Evolutionary conservation across 148 eudicot genomes (phyloP), one percentile per base, ranked within the genome.

Genomic region (Rhododendron griersonianum): DNA sequence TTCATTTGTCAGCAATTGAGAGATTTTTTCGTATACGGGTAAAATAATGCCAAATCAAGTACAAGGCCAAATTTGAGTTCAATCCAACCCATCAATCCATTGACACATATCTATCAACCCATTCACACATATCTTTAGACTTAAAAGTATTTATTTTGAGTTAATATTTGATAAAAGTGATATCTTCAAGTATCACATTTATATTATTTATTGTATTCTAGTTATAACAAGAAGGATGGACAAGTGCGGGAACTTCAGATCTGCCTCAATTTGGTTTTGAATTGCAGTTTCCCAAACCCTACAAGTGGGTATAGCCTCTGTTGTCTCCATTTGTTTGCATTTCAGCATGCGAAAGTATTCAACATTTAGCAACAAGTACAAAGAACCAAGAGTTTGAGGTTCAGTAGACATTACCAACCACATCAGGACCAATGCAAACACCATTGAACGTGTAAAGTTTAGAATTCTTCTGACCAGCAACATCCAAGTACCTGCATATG

Each of bases 391-490:
- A 83, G 44, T 57, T 73, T 11, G 35, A 84, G 37, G n/a, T 50
- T 48, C 77, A 50, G 37, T 9, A 77, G 87, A 84, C 84, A 67
- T 80, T 92, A 95, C 99, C 95, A 95, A 90, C 98, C 99, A 97
- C 89, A 95, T 96, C 1, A 95, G 65, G 90, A 97, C 95, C 89
- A 97, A 83, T 39, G 88, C 93, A 86, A 86, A 93, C 91, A 81
- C 99, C 99, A 89, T 97, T 97, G 84, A 81, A 91, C 45, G 93
- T 82, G 84, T 97, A 97, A 18, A 93, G 85, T 78, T 93, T 92
- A 33, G 98, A 95, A 85, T 87, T 91, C 92, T 94, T 97, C 91
- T 90, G 87, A 73, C 98, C 98, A 91, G 91, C 94, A 80, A 89
- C 90, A 89, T 97, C 99, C 75, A 95, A 91, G 86, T 94, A 91